Base-by-base conservation (phyloP, 2,329 filamentous ascomycete genomes). In the Diaporthe aspalathi region DNA sequence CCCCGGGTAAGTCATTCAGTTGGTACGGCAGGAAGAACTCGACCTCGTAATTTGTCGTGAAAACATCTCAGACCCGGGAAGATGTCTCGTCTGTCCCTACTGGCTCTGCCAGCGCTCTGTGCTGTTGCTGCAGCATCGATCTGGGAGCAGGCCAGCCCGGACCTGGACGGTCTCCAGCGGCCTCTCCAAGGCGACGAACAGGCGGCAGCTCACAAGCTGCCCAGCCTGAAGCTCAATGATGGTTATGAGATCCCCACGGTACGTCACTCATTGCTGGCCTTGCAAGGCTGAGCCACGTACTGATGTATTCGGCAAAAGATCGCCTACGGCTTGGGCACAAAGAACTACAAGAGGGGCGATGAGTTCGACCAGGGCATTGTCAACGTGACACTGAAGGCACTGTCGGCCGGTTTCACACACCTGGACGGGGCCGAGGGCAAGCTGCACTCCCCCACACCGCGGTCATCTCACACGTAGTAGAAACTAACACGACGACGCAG, bases 391-490 rank as follows among this genome's bases (percentile, higher is more conserved):
- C 47, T 65, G 2, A 68, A 70, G 38, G 72, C 72, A 6, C n/a
- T 73, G 12, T 43, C 60, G 22, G 57, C 50, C 7, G 72, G 72
- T 20, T 73, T 71, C 45, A 71, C 68, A 1, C 72, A 73, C 45
- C 69, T 73, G n/a, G 72, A 73, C 69, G 43, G 68, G 14, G 72
- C 72, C 14, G 68, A 73, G 32, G 20, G 71, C 70, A 52, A 40
- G 35, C 35, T 38, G 45, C 27, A 65, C 45, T 45, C 35, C 43
- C 60, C 35, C 43, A 16, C n/a, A n/a, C 20, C 8, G 16, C n/a
- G 6, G 16, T 24, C 52, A 35, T 7, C 5, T 27, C 40, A 29
- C 3, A 22, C 7, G 1, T 3, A 8, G 2, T 2, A 7, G 1
- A 17, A 5, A 3, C 47, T 53, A 38, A 63, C 7, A 11, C 9